phyloP scores from a whole-genome alignment of 2,329 filamentous ascomycete species.

The Aureobasidium sp. region DNA sequence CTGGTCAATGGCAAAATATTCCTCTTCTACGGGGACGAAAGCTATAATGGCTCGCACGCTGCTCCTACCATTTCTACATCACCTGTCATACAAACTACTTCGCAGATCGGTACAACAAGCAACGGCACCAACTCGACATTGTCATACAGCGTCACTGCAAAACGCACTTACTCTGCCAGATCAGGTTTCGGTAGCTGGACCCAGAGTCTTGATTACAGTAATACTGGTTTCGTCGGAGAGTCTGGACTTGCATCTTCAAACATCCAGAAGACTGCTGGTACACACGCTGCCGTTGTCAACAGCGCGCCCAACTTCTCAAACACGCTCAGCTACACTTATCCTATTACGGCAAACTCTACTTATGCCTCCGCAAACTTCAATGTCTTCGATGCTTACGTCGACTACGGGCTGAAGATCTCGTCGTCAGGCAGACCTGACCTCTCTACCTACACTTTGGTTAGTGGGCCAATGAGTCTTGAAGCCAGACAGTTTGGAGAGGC shows the following conservation, averaged over 20 bases:
- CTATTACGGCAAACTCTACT: not conserved
- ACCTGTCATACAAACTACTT: not conserved
- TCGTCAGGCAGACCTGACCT: not conserved
- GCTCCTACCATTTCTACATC: constrained; percentile 3
- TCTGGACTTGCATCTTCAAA: constrained; percentile 50
- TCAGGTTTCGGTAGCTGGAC: constrained; percentile 52
- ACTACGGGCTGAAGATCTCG: not conserved
- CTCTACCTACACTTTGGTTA: not conserved
- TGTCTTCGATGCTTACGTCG: not conserved
- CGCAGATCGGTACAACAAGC: not conserved
- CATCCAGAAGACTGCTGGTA: constrained; percentile 46
- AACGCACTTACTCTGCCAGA: constrained; percentile 48
- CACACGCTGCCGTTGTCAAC: constrained; percentile 27
- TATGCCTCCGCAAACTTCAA: not conserved
- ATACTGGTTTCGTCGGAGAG: constrained; percentile 48
- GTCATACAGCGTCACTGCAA: constrained; percentile 49
- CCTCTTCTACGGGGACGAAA: constrained; percentile 1
- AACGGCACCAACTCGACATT: constrained; percentile 52
- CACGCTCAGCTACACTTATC: not conserved
- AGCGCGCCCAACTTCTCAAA: not conserved
- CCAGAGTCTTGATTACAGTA: constrained; percentile 52
- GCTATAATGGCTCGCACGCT: not conserved
- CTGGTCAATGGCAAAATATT: constrained; percentile 61
- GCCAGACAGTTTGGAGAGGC: not conserved
- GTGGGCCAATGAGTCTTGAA: not conserved